Percentiles rank a stretch among this genome's conserved stretches.
Conservation (phyloP, 345 rosid species). For the Rhizophora mangle region DNA sequence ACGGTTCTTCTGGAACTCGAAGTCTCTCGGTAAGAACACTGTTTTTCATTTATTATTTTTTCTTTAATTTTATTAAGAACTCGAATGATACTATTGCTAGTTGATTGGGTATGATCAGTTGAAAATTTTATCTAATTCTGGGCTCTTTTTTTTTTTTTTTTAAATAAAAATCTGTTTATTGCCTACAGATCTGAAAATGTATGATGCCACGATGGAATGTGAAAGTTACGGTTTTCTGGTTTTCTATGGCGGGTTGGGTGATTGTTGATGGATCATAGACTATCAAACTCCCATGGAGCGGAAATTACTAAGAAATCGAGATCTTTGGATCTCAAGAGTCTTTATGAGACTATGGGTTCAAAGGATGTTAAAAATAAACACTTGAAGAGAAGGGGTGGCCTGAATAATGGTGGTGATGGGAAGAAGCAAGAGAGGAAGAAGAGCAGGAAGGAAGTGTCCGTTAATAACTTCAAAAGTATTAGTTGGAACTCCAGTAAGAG, state of each 20-base stretch:
- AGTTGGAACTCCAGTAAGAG: constrained; percentile 41
- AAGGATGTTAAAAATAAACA: constrained; percentile 43
- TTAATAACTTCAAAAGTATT: constrained; percentile 47
- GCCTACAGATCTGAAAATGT: constrained; percentile 58
- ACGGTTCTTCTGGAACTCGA: constrained; percentile 2
- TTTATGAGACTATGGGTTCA: constrained; percentile 51
- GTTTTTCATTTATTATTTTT: background rate
- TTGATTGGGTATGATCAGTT: constrained; percentile 4
- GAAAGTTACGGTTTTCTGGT: constrained; percentile 32
- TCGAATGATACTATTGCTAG: background rate
- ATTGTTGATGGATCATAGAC: constrained; percentile 77
- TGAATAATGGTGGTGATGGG: constrained; percentile 37
- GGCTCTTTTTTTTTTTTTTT: constrained; percentile 17
- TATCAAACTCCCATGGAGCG: constrained; percentile 65
- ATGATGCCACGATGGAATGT: constrained; percentile 30
- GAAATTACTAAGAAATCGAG: constrained; percentile 71
- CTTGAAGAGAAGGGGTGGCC: constrained; percentile 55
- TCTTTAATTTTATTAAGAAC: constrained; percentile 3
- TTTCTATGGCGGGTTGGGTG: constrained; percentile 37
- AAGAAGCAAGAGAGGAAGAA: constrained; percentile 55
- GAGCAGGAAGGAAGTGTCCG: constrained; percentile 48
- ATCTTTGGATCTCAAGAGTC: constrained; percentile 88
- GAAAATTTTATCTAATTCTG: constrained; percentile 3
- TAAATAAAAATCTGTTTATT: background rate
- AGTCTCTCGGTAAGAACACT: background rate